phyloP scores from a whole-genome alignment of 1,284 basidiomycete genomes.

The Ceratobasidium sp. region DNA sequence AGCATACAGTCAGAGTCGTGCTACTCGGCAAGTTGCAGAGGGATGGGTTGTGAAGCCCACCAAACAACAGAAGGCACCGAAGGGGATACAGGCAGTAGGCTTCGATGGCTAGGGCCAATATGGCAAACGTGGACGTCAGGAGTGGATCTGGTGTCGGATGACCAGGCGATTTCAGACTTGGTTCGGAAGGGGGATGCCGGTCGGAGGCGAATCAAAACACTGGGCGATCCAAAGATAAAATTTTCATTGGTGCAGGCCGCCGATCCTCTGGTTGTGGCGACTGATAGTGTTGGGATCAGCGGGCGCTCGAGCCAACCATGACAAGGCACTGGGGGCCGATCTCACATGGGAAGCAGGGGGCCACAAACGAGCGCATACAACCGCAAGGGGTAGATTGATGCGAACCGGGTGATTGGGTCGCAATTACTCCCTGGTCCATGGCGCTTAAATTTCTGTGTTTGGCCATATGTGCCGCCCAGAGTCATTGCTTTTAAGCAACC shows the following conservation, averaged over 20 bases:
- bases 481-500: slow-evolving; percentile 11
- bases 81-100: slow-evolving; percentile 18
- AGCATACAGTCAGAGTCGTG: background rate
- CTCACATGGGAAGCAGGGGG: background rate
- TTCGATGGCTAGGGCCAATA: slow-evolving; percentile 25
- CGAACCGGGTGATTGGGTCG: slow-evolving; percentile 17
- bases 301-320: slow-evolving; percentile 10
- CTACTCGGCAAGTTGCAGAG: slow-evolving; percentile 37
- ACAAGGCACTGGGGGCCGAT: slow-evolving; percentile 26
- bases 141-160: slow-evolving; percentile 35
- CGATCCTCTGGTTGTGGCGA: slow-evolving; percentile 3
- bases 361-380: slow-evolving; percentile 15
- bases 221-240: slow-evolving; percentile 36
- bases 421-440: background rate
- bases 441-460: slow-evolving; percentile 40
- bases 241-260: slow-evolving; percentile 25
- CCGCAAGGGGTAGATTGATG: slow-evolving; percentile 29
- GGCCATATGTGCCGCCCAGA: slow-evolving; percentile 8
- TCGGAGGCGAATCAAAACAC: slow-evolving; percentile 26
- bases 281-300: slow-evolving; percentile 21
- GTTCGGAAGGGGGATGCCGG: slow-evolving; percentile 37
- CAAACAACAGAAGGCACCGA: slow-evolving; percentile 39
- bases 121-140: slow-evolving; percentile 1
- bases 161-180: slow-evolving; percentile 29
- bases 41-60: slow-evolving; percentile 22